Evolutionary conservation across 192 early-diverging fungal species (phyloP), one percentile per base, ranked within the genome.

Genomic region (Backusella australiensis): DNA sequence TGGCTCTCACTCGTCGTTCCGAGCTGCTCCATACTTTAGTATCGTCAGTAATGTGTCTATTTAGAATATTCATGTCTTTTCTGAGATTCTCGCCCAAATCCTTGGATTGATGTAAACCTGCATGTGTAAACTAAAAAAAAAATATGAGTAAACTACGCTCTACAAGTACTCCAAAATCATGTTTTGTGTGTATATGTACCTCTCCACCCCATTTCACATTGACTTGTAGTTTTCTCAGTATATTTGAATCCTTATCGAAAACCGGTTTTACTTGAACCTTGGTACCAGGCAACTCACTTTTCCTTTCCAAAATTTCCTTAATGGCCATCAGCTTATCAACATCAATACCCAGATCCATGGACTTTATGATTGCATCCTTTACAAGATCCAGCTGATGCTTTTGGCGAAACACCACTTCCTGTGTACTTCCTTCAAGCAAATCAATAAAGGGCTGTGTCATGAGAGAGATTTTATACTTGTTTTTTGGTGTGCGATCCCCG

Each of bases 181-280:
- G 17, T n/a, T 35, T 15, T 19, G 21, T 69, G 0, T 19, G 14
- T 32, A n/a, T 9, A 34, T 63, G 69, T 80, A 89, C 89, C 81
- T 93, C 93, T 66, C 94, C 97, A 67, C 96, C 96, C 97, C 97
- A 99, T 80, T 99, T 99, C 38, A 98, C 93, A 83, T 97, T 93
- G 38, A 99, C 81, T 85, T 96, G 94, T 17, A 97, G 86, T 68
- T 95, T 92, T 39, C 89, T 83, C 0, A 94, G 80, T 26, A 74
- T 74, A 2, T 83, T 83, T 2, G 76, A 80, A 53, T 75, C 76
- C 72, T 95, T 94, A 70, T 79, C 87, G 75, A 88, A 92, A 11
- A 83, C 84, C 0, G 97, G 94, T 82, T 96, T 96, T 7, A 97
- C 67, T 74, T 99, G 97, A 17, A 97, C 93, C 74, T 98, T 99